phyloP scores from a whole-genome alignment of 2,329 filamentous ascomycete genomes.

The Apiospora sp. region DNA sequence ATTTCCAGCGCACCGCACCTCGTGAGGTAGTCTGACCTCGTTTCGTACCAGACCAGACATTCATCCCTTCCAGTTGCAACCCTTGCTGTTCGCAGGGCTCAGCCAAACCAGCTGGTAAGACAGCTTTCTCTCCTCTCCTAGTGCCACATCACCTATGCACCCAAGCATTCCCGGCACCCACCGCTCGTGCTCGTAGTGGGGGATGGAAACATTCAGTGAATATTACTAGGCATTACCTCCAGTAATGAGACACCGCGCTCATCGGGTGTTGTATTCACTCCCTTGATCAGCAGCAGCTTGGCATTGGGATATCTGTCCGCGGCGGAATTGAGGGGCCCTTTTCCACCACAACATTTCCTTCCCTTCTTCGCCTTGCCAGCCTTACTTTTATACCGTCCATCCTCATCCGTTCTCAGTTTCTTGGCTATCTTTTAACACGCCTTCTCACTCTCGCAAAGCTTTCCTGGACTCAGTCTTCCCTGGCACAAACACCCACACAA shows the following conservation, averaged over 20 bases:
- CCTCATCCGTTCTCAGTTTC: neutral
- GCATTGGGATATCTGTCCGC: constrained; percentile 17
- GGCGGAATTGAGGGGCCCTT: constrained; percentile 11
- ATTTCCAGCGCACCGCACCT: neutral
- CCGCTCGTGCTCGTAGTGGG: neutral
- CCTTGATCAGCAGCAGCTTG: constrained; percentile 19
- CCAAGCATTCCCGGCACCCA: constrained; percentile 12
- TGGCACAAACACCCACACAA: neutral
- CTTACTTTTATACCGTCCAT: neutral
- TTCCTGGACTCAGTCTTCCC: neutral
- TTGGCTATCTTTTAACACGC: neutral
- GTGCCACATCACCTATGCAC: neutral
- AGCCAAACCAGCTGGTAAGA: constrained; percentile 14
- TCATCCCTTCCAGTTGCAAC: neutral
- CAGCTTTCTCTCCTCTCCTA: neutral
- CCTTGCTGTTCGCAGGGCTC: constrained; percentile 17
- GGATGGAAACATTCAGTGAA: constrained; percentile 6
- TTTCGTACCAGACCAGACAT: constrained; percentile 6
- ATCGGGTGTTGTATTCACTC: neutral
- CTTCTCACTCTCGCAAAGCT: neutral
- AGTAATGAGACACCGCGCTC: constrained; percentile 8
- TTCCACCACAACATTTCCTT: neutral
- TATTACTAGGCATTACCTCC: neutral
- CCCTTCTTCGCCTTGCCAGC: neutral
- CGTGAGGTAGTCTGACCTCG: constrained; percentile 13